These are phyloP conservation scores for Musa balbisiana DNA, from an alignment of 202 grass and related monocot genomes.

Conservation along the genomic window DNA sequence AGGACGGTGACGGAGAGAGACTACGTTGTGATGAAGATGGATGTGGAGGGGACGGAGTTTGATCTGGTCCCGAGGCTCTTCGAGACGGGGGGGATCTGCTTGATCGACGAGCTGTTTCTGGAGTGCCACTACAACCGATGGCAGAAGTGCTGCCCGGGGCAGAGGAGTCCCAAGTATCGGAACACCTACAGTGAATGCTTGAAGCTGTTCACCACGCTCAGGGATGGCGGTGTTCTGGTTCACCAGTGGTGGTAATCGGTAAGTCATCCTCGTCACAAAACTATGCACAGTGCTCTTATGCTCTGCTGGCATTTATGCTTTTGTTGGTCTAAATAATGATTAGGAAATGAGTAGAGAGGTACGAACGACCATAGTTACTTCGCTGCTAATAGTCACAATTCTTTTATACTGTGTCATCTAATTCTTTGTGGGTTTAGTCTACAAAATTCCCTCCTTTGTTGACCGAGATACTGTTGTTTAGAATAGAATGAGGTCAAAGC, in stretches of 20 bases:
- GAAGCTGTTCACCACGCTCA: slow-evolving; percentile 48
- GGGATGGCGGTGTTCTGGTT: slow-evolving; percentile 77
- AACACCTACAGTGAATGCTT: slow-evolving; percentile 74
- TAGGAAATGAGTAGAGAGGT: not conserved
- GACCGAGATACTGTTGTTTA: too few species aligned
- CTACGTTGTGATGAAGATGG: slow-evolving; percentile 98
- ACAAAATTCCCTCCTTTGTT: too few species aligned
- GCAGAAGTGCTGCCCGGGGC: slow-evolving; percentile 80
- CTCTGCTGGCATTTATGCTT: not conserved
- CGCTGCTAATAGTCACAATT: not conserved
- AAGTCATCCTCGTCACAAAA: not conserved
- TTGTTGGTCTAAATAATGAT: not conserved
- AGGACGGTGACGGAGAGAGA: slow-evolving; percentile 49
- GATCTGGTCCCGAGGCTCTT: slow-evolving; percentile 64
- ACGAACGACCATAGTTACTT: not conserved
- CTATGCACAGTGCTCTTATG: not conserved
- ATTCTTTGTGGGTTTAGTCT: too few species aligned
- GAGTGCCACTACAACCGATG: slow-evolving; percentile 98
- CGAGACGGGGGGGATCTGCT: slow-evolving; percentile 62
- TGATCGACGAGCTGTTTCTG: slow-evolving; percentile 82
- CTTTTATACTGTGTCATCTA: not conserved
- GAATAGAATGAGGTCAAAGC: too few species aligned
- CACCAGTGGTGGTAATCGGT: slow-evolving; percentile 84
- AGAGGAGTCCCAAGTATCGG: slow-evolving; percentile 70
- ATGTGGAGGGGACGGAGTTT: slow-evolving; percentile 90